Evolutionary conservation across 805 yeast species (phyloP).

Genomic region (Yarrowia deformans): DNA sequence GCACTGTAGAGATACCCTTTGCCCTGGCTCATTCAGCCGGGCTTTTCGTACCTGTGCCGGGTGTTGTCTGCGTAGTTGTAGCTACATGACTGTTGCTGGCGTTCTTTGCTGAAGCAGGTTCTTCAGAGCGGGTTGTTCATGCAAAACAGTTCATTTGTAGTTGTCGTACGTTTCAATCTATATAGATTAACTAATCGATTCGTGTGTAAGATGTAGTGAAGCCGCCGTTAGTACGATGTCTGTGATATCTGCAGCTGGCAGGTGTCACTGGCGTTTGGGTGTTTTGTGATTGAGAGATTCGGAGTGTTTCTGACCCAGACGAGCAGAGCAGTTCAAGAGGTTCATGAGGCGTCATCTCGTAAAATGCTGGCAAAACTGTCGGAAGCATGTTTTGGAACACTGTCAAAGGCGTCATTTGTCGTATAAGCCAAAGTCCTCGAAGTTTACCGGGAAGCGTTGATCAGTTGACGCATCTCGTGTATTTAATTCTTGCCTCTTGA

Average conservation of each 20-base stretch:
- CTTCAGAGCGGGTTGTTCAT: not conserved
- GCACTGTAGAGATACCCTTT: conserved; percentile 17
- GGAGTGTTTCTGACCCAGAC: not conserved
- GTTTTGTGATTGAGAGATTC: not conserved
- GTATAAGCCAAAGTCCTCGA: no score
- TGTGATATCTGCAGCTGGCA: no score
- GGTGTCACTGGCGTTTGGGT: no score
- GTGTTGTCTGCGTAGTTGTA: conserved; percentile 16
- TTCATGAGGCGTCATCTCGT: no score
- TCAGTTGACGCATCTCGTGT: no score
- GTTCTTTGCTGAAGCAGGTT: conserved; percentile 1
- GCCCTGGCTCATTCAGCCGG: not conserved
- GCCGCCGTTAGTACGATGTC: not conserved
- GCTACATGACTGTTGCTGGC: not conserved
- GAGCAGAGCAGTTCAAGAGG: no score
- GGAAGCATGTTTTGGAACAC: no score
- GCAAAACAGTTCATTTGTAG: not conserved
- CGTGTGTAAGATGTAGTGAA: not conserved
- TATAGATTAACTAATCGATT: not conserved
- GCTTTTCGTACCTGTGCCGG: not conserved
- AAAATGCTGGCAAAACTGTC: no score
- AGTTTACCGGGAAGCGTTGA: no score
- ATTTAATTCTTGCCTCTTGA: no score
- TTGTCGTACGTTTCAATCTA: not conserved
- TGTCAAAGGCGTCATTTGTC: no score